Percentiles rank a stretch among this genome's conserved stretches.
Evolutionary conservation across 1,284 basidiomycete species (phyloP).

Genomic region (Pascua sp.): DNA sequence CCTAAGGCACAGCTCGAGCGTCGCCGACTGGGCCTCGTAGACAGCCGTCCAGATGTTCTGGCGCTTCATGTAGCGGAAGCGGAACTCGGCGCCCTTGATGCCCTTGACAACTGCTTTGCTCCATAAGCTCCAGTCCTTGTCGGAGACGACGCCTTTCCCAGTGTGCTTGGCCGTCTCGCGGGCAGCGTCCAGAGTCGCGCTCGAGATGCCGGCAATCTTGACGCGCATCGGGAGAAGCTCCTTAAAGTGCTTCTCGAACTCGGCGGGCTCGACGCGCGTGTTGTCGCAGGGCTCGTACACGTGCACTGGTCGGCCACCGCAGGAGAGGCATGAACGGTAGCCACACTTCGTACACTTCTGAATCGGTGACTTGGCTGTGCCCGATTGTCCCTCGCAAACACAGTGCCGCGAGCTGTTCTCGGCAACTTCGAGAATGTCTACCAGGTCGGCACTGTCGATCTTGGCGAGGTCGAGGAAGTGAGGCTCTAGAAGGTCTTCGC

Average conservation of each 20-base stretch:
- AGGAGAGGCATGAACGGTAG: conserved; percentile 74
- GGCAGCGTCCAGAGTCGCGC: conserved; percentile 49
- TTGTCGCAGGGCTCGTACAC: conserved; percentile 54
- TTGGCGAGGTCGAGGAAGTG: conserved; percentile 68
- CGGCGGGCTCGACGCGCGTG: conserved; percentile 58
- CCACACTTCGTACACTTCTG: conserved; percentile 72
- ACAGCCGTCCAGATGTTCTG: conserved; percentile 81
- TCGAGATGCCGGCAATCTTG: conserved; percentile 61
- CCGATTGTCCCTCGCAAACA: conserved; percentile 79
- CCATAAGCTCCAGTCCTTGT: conserved; percentile 65
- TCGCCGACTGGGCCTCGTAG: conserved; percentile 69
- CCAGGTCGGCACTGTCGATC: conserved; percentile 54
- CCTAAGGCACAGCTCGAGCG: conserved; percentile 72
- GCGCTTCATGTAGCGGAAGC: conserved; percentile 79
- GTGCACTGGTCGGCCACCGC: conserved; percentile 86
- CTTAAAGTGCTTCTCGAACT: conserved; percentile 73
- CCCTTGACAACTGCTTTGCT: conserved; percentile 64
- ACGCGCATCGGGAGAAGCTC: conserved; percentile 83
- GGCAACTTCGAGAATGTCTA: conserved; percentile 63
- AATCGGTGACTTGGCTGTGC: conserved; percentile 67
- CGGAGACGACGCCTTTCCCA: conserved; percentile 41
- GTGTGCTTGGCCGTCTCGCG: not conserved
- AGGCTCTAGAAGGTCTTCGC: conserved; percentile 63
- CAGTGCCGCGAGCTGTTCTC: conserved; percentile 73
- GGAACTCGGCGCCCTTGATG: conserved; percentile 60